These are phyloP conservation scores for Ustilago cynodontis DNA, from an alignment of 1,284 basidiomycete genomes.

Conservation along the genomic window DNA sequence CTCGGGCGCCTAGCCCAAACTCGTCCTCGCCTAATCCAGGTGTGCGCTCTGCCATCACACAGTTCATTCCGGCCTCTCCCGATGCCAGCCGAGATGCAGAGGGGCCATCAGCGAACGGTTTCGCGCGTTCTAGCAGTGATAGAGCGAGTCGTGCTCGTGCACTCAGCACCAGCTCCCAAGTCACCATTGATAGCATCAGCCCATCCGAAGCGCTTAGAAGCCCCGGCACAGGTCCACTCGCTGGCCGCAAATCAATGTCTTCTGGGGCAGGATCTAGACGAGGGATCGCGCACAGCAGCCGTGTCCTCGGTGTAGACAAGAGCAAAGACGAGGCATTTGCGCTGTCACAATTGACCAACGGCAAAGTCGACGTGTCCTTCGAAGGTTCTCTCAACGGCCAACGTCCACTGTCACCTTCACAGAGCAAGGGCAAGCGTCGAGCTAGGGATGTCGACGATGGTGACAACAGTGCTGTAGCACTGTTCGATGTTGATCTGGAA, in stretches of 20 bases:
- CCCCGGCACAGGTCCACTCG: background rate
- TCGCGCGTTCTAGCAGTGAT: background rate
- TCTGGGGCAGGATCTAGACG: conserved; percentile 31
- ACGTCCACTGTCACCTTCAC: background rate
- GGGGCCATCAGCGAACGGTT: background rate
- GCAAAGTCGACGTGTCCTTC: conserved; percentile 51
- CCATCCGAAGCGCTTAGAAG: background rate
- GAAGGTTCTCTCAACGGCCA: conserved; percentile 20
- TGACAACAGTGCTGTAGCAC: background rate
- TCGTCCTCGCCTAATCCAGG: conserved; percentile 42
- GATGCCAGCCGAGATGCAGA: conserved; percentile 23
- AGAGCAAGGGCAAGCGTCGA: conserved; percentile 29
- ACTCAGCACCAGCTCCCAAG: conserved; percentile 17
- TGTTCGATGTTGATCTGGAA: conserved; percentile 49
- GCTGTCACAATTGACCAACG: conserved; percentile 34
- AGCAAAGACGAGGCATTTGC: conserved; percentile 24
- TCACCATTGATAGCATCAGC: background rate
- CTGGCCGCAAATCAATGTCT: conserved; percentile 29
- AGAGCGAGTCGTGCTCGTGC: background rate
- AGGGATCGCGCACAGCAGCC: conserved; percentile 45
- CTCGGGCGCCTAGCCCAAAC: conserved; percentile 39
- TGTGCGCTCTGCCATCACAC: conserved; percentile 39
- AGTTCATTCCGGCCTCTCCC: conserved; percentile 45
- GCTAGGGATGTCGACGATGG: conserved; percentile 10
- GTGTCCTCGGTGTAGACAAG: conserved; percentile 34